Percentiles rank a stretch among this genome's conserved stretches.
Evolutionary conservation across 441 rosid species (phyloP).

Genomic region (Corymbia calophylla): DNA sequence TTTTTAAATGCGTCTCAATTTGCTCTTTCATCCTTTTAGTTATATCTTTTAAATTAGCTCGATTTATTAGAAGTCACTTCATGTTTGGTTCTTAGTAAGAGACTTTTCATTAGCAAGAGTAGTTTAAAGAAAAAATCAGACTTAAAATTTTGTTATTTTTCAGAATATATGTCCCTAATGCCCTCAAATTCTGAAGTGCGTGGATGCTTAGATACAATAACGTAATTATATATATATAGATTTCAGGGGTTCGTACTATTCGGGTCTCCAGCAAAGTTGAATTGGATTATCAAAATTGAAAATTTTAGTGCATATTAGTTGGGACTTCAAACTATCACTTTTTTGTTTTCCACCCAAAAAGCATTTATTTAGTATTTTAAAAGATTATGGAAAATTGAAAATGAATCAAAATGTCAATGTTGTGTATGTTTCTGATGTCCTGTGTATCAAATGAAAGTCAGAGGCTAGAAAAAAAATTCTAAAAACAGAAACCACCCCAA

Average conservation of each 20-base stretch:
- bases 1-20: neutral
- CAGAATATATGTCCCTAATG: neutral
- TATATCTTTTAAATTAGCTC: neutral
- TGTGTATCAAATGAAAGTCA: neutral
- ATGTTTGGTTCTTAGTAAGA: neutral
- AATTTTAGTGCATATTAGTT: neutral
- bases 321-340: neutral
- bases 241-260: neutral
- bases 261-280: neutral
- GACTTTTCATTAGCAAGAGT: neutral
- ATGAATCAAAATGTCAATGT: neutral
- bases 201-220: neutral
- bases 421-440: neutral
- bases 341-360: neutral
- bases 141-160: neutral
- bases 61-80: neutral
- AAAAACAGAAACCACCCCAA: neutral
- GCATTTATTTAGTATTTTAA: neutral
- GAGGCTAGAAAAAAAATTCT: neutral
- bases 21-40: neutral
- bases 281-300: neutral
- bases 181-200: no score
- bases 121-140: neutral
- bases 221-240: neutral
- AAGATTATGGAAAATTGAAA: neutral